phyloP scores from a whole-genome alignment of 2,329 filamentous ascomycete species.

The Penicillium vulpinum region DNA sequence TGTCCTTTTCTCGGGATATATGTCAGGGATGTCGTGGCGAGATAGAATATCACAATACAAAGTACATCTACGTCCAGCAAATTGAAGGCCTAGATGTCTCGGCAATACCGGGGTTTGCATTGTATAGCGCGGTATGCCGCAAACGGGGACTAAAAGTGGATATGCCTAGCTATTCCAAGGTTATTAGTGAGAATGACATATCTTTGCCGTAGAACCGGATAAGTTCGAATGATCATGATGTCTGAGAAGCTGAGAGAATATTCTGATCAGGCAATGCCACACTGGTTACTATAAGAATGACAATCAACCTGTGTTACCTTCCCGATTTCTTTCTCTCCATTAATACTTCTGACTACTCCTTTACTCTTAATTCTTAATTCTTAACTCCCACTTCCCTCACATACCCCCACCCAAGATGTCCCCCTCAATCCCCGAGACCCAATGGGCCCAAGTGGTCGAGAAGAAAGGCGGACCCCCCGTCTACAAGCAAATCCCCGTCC shows the following conservation, averaged over 20 bases:
- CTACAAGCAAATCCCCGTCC: constrained; percentile 68
- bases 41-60: neutral
- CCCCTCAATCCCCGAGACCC: constrained; percentile 67
- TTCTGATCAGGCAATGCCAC: too few species aligned
- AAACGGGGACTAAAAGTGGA: neutral
- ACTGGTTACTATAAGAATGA: too few species aligned
- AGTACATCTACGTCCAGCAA: too few species aligned
- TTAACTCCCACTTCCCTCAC: too few species aligned
- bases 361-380: neutral
- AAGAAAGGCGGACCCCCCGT: constrained; percentile 69
- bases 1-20: too few species aligned
- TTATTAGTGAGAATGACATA: neutral
- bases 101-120: neutral
- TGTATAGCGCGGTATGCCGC: neutral
- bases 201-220: neutral
- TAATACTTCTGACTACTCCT: too few species aligned
- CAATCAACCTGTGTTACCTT: neutral
- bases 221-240: neutral
- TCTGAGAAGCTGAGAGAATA: too few species aligned
- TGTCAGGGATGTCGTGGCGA: neutral
- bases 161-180: neutral
- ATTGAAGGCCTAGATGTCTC: neutral
- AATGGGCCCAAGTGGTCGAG: constrained; percentile 91
- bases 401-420: constrained; percentile 11
- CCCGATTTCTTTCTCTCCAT: too few species aligned